These are phyloP conservation scores for Primulina eburnea DNA, from an alignment of 257 asterid species.

Conservation along the genomic window DNA sequence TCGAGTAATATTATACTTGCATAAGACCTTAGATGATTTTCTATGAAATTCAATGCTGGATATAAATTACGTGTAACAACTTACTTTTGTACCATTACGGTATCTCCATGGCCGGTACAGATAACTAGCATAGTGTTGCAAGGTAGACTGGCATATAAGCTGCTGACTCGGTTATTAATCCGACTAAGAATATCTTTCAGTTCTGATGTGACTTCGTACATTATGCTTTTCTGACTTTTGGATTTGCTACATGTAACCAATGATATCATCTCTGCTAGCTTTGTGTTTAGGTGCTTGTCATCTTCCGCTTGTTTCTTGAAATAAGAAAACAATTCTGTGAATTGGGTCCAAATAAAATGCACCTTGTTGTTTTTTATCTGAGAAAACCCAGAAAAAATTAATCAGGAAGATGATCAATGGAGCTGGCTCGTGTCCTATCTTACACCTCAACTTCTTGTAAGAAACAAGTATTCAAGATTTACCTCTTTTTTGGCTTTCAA, in stretches of 20 bases:
- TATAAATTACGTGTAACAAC: constrained; percentile 6
- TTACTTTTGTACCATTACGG: constrained; percentile 81
- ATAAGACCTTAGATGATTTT: background rate
- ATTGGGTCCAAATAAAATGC: constrained; percentile 86
- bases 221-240: constrained; percentile 42
- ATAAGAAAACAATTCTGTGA: constrained; percentile 63
- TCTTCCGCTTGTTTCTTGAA: constrained; percentile 72
- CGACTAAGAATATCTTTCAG: constrained; percentile 67
- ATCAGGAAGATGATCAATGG: background rate
- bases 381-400: constrained; percentile 17
- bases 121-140: constrained; percentile 75
- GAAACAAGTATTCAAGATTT: background rate
- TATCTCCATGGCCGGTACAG: constrained; percentile 96
- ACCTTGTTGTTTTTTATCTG: constrained; percentile 71
- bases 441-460: background rate
- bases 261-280: constrained; percentile 88
- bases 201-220: constrained; percentile 56
- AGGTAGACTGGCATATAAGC: constrained; percentile 68
- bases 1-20: too few relatives aligned
- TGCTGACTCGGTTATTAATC: constrained; percentile 56
- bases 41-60: background rate
- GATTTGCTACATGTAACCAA: constrained; percentile 71
- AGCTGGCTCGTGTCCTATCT: constrained; percentile 5
- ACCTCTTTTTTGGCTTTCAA: constrained; percentile 90
- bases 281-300: constrained; percentile 47